Evolutionary conservation across 1,284 basidiomycete genomes (phyloP).

Genomic region (Ganoderma leucocontextum): DNA sequence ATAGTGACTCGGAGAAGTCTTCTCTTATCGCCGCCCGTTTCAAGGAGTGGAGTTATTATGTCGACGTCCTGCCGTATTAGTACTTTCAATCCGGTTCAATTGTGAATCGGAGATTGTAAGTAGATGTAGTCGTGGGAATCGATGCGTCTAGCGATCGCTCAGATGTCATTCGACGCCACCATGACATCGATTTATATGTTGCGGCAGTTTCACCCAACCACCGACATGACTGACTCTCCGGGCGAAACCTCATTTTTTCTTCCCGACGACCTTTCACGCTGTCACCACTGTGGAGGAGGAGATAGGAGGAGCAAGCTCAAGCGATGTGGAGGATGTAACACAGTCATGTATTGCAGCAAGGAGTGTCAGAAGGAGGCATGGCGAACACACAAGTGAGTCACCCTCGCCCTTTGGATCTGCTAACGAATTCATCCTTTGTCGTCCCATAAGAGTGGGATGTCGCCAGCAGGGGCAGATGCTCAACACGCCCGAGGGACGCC

Average conservation of each 20-base stretch:
- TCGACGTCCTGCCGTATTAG: too few species aligned
- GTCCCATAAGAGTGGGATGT: slow-evolving; percentile 7
- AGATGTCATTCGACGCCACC: background rate
- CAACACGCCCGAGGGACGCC: slow-evolving; percentile 1
- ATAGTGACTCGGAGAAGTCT: too few species aligned
- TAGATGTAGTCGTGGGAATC: background rate
- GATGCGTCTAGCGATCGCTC: background rate
- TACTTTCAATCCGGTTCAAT: too few species aligned
- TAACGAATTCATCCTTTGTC: background rate
- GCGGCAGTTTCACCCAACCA: background rate
- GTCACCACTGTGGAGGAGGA: slow-evolving; percentile 16
- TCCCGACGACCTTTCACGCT: slow-evolving; percentile 6
- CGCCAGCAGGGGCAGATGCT: background rate
- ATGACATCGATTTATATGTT: slow-evolving; percentile 1
- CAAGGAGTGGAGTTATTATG: too few species aligned
- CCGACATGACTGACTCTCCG: background rate
- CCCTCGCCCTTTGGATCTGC: too few species aligned
- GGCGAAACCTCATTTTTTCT: slow-evolving; percentile 9
- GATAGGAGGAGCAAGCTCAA: slow-evolving; percentile 10
- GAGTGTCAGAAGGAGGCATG: slow-evolving; percentile 21
- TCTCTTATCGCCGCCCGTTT: too few species aligned
- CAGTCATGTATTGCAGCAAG: slow-evolving; percentile 20
- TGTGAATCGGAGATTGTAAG: background rate
- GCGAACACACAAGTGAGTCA: slow-evolving; percentile 19
- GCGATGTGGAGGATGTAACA: slow-evolving; percentile 11